Evolutionary conservation across 2,329 filamentous ascomycete genomes (phyloP).

Genomic region (Macrophomina phaseolina): DNA sequence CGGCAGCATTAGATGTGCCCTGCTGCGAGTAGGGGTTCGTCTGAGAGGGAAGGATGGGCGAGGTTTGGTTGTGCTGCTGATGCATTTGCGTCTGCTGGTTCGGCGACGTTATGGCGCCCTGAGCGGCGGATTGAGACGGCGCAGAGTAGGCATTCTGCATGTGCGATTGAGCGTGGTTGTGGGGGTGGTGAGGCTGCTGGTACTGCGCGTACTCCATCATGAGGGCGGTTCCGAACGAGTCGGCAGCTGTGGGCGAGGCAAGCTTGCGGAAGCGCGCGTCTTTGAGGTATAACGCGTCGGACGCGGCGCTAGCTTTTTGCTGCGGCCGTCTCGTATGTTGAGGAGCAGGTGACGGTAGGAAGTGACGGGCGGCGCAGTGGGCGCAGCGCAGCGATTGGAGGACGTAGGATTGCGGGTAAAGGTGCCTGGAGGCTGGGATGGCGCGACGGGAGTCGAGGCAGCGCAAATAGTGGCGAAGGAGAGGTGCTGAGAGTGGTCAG

Average conservation of each 20-base stretch:
- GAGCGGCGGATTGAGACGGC: conserved; percentile 42
- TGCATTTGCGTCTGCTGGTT: conserved; percentile 71
- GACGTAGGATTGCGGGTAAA: conserved; percentile 22
- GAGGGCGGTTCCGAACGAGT: conserved; percentile 22
- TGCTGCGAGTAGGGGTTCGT: conserved; percentile 66
- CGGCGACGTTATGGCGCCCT: conserved; percentile 69
- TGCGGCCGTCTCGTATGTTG: conserved; percentile 32
- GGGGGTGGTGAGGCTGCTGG: conserved; percentile 52
- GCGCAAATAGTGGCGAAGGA: conserved; percentile 38
- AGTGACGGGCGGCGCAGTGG: conserved; percentile 28
- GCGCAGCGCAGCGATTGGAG: conserved; percentile 37
- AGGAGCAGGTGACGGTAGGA: conserved; percentile 31
- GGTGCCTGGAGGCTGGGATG: conserved; percentile 33
- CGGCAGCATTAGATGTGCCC: conserved; percentile 63
- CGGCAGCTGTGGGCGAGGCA: background rate
- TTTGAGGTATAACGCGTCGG: conserved; percentile 37
- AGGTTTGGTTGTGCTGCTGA: conserved; percentile 67
- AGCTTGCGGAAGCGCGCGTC: conserved; percentile 17
- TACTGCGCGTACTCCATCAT: conserved; percentile 58
- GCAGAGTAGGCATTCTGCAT: conserved; percentile 44
- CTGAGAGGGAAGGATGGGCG: conserved; percentile 80
- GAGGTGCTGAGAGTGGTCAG: conserved; percentile 40
- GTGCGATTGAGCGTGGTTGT: conserved; percentile 49
- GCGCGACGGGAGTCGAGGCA: conserved; percentile 37
- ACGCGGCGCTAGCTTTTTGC: conserved; percentile 41